phyloP scores from a whole-genome alignment of 768 basidiomycete species.

The Trametes maxima region DNA sequence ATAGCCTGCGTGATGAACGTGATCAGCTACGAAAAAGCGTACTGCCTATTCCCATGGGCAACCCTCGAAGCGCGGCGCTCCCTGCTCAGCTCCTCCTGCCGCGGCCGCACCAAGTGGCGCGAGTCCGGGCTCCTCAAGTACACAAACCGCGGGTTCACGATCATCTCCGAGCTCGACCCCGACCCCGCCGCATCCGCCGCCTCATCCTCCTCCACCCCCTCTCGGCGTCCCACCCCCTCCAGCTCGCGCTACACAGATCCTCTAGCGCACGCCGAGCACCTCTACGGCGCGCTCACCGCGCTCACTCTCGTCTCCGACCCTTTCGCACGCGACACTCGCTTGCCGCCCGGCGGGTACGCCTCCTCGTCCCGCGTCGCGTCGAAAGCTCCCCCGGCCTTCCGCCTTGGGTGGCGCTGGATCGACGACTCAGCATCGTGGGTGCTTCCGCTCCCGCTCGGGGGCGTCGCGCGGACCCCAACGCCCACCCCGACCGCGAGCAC shows the following conservation, averaged over 20 bases:
- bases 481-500: conserved; percentile 8
- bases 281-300: not conserved
- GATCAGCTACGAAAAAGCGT: conserved; percentile 43
- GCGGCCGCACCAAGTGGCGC: not conserved
- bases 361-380: not conserved
- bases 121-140: conserved; percentile 37
- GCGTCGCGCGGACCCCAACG: conserved; percentile 5
- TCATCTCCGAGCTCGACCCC: conserved; percentile 20
- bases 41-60: conserved; percentile 43
- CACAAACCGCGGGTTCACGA: conserved; percentile 38
- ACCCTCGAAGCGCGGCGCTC: conserved; percentile 40
- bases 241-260: not conserved
- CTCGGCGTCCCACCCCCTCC: not conserved
- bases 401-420: conserved; percentile 19
- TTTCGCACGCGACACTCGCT: not conserved
- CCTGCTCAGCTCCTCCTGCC: conserved; percentile 13
- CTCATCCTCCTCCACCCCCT: not conserved
- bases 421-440: conserved; percentile 19
- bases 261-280: not conserved
- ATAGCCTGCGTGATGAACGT: conserved; percentile 50
- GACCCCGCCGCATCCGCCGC: conserved; percentile 1
- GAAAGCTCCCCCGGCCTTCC: conserved; percentile 9
- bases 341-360: not conserved
- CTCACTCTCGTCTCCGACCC: not conserved
- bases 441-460: conserved; percentile 15